These are phyloP conservation scores for Carnegiea gigantea DNA, from an alignment of 179 eudicot species.

Conservation along the genomic window DNA sequence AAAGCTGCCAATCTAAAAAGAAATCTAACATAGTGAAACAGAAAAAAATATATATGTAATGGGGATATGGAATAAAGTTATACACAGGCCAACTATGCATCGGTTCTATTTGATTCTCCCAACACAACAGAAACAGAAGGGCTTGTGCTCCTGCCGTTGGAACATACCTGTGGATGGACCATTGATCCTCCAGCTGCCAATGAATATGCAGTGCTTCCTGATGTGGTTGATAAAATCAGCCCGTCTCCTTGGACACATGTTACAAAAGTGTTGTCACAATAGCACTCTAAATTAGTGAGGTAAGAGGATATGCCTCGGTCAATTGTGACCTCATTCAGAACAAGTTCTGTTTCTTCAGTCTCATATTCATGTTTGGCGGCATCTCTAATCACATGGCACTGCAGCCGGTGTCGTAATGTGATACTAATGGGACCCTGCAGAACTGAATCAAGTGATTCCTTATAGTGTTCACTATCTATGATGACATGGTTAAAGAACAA, in stretches of 20 bases:
- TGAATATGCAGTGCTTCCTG: constrained; percentile 99
- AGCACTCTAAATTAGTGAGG: constrained; percentile 95
- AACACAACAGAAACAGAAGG: neutral
- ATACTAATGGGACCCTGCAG: constrained; percentile 85
- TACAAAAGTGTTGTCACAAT: constrained; percentile 83
- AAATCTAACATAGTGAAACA: neutral
- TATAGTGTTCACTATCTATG: constrained; percentile 82
- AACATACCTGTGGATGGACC: constrained; percentile 97
- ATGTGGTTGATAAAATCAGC: constrained; percentile 82
- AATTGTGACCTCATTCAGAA: constrained; percentile 92
- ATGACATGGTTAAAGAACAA: constrained; percentile 50
- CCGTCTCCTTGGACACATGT: constrained; percentile 99
- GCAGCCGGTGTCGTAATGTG: constrained; percentile 85
- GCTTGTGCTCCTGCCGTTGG: neutral
- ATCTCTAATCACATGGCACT: constrained; percentile 75
- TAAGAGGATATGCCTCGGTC: constrained; percentile 94
- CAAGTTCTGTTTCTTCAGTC: constrained; percentile 75
- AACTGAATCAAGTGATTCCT: constrained; percentile 70
- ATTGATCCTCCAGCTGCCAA: constrained; percentile 99
- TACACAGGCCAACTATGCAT: neutral
- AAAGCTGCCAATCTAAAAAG: neutral
- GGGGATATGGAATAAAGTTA: neutral
- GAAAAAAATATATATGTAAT: neutral
- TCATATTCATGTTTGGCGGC: constrained; percentile 75
- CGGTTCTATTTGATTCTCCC: neutral